Evolutionary conservation across 2,329 filamentous ascomycete species (phyloP).

Genomic region (Scedosporium aurantiacum): DNA sequence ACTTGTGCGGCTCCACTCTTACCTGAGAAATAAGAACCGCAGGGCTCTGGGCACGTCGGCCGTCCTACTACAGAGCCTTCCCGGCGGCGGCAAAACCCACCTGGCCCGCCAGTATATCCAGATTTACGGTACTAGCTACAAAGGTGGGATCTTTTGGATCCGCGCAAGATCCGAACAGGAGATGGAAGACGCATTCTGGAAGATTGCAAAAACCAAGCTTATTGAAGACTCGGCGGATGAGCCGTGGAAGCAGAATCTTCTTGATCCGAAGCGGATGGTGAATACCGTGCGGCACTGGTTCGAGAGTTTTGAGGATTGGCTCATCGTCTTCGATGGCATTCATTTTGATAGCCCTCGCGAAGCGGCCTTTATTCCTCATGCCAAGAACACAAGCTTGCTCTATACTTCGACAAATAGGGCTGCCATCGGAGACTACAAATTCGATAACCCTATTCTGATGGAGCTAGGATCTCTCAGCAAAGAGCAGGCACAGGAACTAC

Average conservation of each 20-base stretch:
- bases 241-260: constrained; percentile 21
- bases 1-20: constrained; percentile 44
- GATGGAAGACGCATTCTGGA: constrained; percentile 51
- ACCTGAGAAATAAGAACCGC: constrained; percentile 45
- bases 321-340: constrained; percentile 57
- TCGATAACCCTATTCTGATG: constrained; percentile 46
- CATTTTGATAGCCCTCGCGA: constrained; percentile 48
- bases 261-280: constrained; percentile 37
- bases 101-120: constrained; percentile 58
- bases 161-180: constrained; percentile 49
- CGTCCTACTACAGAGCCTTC: constrained; percentile 52
- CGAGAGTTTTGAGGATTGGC: constrained; percentile 49
- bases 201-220: constrained; percentile 48
- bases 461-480: constrained; percentile 42
- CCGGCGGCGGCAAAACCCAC: constrained; percentile 59
- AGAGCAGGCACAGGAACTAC: constrained; percentile 46
- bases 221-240: constrained; percentile 30
- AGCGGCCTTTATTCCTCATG: constrained; percentile 52
- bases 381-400: constrained; percentile 51
- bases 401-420: constrained; percentile 56
- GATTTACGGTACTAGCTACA: constrained; percentile 44
- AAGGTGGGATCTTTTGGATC: constrained; percentile 60
- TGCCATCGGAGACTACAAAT: constrained; percentile 41
- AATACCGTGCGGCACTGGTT: constrained; percentile 51
- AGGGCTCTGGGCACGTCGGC: constrained; percentile 48